Evolutionary conservation across 225 moss, liverwort and hornwort species (phyloP).

Genomic region (Bryoerythrophyllum caledonicum): DNA sequence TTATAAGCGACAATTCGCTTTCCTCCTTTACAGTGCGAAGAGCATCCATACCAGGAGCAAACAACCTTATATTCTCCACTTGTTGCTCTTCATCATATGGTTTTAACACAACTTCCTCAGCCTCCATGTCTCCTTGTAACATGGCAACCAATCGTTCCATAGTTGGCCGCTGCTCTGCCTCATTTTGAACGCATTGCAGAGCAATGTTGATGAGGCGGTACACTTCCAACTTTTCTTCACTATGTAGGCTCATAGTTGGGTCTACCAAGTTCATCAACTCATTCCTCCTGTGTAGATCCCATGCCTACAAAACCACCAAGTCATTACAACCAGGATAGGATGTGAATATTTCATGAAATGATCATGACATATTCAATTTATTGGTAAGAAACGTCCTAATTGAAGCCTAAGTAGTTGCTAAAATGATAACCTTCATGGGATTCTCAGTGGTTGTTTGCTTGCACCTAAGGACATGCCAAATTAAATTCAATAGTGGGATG

Average conservation of each 20-base stretch:
- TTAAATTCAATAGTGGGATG: background rate
- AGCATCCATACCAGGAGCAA: background rate
- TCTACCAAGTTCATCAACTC: slow-evolving; percentile 17
- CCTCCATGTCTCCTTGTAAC: slow-evolving; percentile 16
- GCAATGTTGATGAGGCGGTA: background rate
- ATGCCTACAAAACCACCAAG: background rate
- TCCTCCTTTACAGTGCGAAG: background rate
- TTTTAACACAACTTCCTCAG: background rate
- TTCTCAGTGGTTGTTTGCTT: background rate
- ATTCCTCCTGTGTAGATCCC: background rate
- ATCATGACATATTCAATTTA: too few relatives aligned
- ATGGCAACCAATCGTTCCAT: slow-evolving; percentile 29
- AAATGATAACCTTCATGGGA: too few relatives aligned
- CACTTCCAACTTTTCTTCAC: slow-evolving; percentile 11
- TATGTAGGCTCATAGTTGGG: background rate
- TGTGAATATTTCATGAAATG: too few relatives aligned
- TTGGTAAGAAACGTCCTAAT: too few relatives aligned
- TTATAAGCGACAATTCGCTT: background rate
- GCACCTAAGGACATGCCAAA: too few relatives aligned
- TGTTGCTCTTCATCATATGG: background rate
- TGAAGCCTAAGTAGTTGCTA: too few relatives aligned
- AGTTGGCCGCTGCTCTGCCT: slow-evolving; percentile 8
- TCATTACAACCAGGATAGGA: background rate
- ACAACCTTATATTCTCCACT: background rate
- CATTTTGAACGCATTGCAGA: background rate